A percentile compares a stretch with the other conserved stretches of the same genome.
phyloP scores from a whole-genome alignment of 73 alveolate species.

The Blepharisma stoltei region DNA sequence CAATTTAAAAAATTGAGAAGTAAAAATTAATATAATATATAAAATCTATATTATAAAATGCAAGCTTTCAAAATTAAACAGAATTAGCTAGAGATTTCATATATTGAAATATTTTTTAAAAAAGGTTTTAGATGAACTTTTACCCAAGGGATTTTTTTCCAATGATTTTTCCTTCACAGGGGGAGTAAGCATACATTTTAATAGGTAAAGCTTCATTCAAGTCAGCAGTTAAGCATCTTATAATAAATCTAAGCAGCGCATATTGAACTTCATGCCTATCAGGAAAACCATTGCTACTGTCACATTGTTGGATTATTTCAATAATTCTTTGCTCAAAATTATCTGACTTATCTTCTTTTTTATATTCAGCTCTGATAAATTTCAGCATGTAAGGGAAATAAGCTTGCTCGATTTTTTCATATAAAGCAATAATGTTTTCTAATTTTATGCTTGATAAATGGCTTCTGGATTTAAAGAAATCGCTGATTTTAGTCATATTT shows the following conservation, averaged over 20 bases:
- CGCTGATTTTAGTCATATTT: neutral
- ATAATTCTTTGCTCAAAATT: neutral
- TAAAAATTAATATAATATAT: too few species aligned
- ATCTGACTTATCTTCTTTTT: neutral
- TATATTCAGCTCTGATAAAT: neutral
- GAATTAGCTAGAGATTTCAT: too few species aligned
- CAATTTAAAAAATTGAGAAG: too few species aligned
- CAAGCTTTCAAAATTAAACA: too few species aligned
- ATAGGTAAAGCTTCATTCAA: neutral
- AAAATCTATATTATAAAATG: too few species aligned
- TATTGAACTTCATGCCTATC: neutral
- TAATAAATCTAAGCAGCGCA: conserved; percentile 25
- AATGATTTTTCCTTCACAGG: too few species aligned
- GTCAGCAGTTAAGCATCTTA: conserved; percentile 22
- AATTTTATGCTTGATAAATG: neutral
- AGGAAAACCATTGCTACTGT: neutral
- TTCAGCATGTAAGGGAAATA: neutral
- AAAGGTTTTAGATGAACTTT: too few species aligned
- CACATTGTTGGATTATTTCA: neutral
- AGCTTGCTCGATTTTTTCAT: neutral
- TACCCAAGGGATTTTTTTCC: too few species aligned
- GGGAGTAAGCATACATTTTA: too few species aligned
- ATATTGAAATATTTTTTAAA: too few species aligned
- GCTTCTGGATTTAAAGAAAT: neutral
- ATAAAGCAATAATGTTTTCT: neutral